Evolutionary conservation across 495 filamentous ascomycete genomes (phyloP), one percentile per base, ranked within the genome.

Genomic region (Podospora pseudoanserina): DNA sequence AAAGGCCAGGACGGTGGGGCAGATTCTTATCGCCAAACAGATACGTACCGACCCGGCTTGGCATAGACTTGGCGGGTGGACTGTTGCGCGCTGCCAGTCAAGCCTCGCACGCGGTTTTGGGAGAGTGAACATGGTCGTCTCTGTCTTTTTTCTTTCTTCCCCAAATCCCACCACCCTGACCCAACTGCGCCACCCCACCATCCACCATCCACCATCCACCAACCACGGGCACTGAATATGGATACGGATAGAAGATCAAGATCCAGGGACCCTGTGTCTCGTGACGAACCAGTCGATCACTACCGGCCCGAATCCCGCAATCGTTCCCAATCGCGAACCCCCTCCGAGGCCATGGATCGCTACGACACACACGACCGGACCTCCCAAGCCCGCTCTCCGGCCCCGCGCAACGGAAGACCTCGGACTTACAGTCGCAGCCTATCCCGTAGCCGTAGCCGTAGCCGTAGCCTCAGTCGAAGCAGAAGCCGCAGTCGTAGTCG

Each of bases 371-470:
- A 66, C 62, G 71, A 67, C 58, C 27, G 67, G 11, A 68, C 68
- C 30, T 58, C 62, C 3, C 68, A 68, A 49, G 68, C 49, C 15
- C 75, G 71, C 18, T 73, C 75, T 13, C 71, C 39, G 39, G 9
- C 75, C 0, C 67, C 65, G 9, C 68, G 78, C 9, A 80, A 79
- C 66, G 77, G 76, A 54, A 73, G 78, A 66, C 57, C 71, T 58
- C 70, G 70, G 2, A 76, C 74, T 32, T 66, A 67, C 64, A 74
- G 73, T 71, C 58, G 19, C 18, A 76, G 71, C 59, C 77, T 5
- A 49, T 49, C 39, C 39, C 39, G 70, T 26, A 74, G 66, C 30
- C 71, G 69, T 26, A 74, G 66, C 30, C 71, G 69, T 30, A 73
- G 74, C 34, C 75, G 74, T 13, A 77, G 78, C 49, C 73, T 72